A percentile compares a stretch with the other conserved stretches of the same genome.
Conservation (phyloP, 2,329 filamentous ascomycete species). For the Diplodia seriata region DNA sequence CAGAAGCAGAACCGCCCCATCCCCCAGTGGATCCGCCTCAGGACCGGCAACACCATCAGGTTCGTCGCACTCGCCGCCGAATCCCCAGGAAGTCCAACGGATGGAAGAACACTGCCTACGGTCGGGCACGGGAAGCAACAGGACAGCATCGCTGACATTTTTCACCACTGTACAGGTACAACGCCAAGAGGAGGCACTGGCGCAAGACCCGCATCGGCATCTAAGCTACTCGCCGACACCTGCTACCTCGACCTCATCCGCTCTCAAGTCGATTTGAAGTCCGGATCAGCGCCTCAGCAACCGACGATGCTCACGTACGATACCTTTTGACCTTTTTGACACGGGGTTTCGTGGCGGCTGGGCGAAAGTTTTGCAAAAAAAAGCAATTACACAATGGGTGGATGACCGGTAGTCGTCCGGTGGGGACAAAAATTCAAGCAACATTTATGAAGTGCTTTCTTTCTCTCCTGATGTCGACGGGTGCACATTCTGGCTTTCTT, state of each 20-base stretch:
- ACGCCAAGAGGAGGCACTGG: slow-evolving; percentile 99
- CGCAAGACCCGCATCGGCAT: slow-evolving; percentile 99
- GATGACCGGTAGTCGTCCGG: slow-evolving; percentile 29
- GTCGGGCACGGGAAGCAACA: slow-evolving; percentile 10
- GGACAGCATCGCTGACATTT: slow-evolving; percentile 32
- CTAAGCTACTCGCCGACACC: slow-evolving; percentile 69
- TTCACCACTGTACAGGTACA: slow-evolving; percentile 73
- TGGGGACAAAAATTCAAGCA: slow-evolving; percentile 20
- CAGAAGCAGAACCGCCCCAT: slow-evolving; percentile 99
- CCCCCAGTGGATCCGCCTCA: slow-evolving; percentile 98
- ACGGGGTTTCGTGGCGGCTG: slow-evolving; percentile 14
- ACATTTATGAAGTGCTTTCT: slow-evolving; percentile 28
- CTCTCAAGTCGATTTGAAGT: slow-evolving; percentile 29
- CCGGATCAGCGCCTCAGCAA: slow-evolving; percentile 26
- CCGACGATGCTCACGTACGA: slow-evolving; percentile 25
- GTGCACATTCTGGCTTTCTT: slow-evolving; percentile 27
- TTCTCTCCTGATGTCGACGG: slow-evolving; percentile 29
- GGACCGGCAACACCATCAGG: slow-evolving; percentile 99
- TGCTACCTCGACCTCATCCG: slow-evolving; percentile 29
- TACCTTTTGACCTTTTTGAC: slow-evolving; percentile 18
- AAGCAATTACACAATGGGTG: slow-evolving; percentile 2
- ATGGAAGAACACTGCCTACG: slow-evolving; percentile 14
- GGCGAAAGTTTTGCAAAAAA: slow-evolving; percentile 20
- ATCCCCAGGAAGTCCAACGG: slow-evolving; percentile 17
- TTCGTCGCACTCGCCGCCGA: slow-evolving; percentile 61